These are phyloP conservation scores for Coemansia sp. DNA, from an alignment of 192 early-diverging fungal genomes.

Conservation along the genomic window DNA sequence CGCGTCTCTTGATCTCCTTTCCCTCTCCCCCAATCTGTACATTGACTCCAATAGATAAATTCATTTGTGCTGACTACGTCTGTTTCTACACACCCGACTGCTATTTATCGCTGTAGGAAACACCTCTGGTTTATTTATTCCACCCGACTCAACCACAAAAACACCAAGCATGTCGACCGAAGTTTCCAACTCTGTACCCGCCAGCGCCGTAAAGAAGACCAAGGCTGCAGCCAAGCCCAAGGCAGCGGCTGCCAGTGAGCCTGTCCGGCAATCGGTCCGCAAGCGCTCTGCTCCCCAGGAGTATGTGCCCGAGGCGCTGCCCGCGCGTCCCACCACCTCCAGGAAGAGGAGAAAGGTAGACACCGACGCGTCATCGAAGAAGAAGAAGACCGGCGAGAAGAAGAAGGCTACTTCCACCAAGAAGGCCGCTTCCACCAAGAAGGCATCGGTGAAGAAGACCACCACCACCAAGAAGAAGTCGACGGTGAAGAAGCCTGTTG, in stretches of 20 bases:
- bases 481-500: slow-evolving; percentile 20
- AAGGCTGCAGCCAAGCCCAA: slow-evolving; percentile 40
- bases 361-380: slow-evolving; percentile 29
- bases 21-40: too few relatives aligned
- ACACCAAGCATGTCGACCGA: slow-evolving; percentile 16
- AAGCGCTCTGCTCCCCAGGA: slow-evolving; percentile 39
- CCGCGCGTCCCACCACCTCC: slow-evolving; percentile 10
- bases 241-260: slow-evolving; percentile 17
- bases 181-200: slow-evolving; percentile 12
- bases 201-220: slow-evolving; percentile 35
- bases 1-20: too few relatives aligned
- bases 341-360: slow-evolving; percentile 43
- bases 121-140: slow-evolving; percentile 4
- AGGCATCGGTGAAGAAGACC: slow-evolving; percentile 10
- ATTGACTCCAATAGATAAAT: neutral
- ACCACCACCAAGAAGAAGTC: slow-evolving; percentile 19
- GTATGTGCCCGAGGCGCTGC: slow-evolving; percentile 39
- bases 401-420: slow-evolving; percentile 19
- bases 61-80: neutral
- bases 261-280: slow-evolving; percentile 47
- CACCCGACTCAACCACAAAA: slow-evolving; percentile 4
- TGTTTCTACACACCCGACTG: neutral
- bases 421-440: slow-evolving; percentile 12
- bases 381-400: slow-evolving; percentile 18
- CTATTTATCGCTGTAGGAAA: neutral